A percentile compares a stretch with the other conserved stretches of the same genome.
Conservation (phyloP, 305 asterid species). For the Solanum hybrid region DNA sequence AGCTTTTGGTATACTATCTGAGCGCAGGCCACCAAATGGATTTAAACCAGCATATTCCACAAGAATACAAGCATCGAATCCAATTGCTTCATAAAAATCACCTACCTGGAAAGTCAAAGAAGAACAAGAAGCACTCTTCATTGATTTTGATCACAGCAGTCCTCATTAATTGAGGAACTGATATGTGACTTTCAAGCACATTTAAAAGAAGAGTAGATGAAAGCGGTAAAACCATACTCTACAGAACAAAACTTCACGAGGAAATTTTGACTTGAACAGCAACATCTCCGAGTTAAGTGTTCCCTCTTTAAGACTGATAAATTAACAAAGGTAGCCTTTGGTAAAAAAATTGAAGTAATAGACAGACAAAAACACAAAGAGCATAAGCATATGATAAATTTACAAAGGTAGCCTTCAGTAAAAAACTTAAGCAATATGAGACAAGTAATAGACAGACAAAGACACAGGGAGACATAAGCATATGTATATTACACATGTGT, state of each 20-base stretch:
- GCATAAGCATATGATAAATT: conserved; percentile 12
- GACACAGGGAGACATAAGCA: neutral
- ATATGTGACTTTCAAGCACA: neutral
- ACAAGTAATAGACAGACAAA: neutral
- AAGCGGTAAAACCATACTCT: conserved; percentile 45
- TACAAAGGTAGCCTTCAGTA: neutral
- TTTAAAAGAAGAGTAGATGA: conserved; percentile 11
- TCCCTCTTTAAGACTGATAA: conserved; percentile 84
- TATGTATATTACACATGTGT: neutral
- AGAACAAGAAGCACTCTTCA: conserved; percentile 12
- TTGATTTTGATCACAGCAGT: neutral
- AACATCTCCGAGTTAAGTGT: conserved; percentile 86
- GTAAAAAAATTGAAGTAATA: neutral
- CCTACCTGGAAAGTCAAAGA: conserved; percentile 55
- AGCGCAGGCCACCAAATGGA: conserved; percentile 92
- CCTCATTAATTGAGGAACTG: conserved; percentile 7
- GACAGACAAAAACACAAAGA: neutral
- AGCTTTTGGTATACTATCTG: conserved; percentile 93
- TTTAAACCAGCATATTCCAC: conserved; percentile 98
- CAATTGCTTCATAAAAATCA: conserved; percentile 93
- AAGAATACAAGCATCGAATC: conserved; percentile 93
- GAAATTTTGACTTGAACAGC: conserved; percentile 91
- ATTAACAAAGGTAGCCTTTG: neutral
- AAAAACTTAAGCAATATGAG: neutral
- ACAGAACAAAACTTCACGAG: conserved; percentile 92